A percentile compares a stretch with the other conserved stretches of the same genome.
Conservation (phyloP, 371 early-diverging fungal species). For the Saksenaea vasiformis region DNA sequence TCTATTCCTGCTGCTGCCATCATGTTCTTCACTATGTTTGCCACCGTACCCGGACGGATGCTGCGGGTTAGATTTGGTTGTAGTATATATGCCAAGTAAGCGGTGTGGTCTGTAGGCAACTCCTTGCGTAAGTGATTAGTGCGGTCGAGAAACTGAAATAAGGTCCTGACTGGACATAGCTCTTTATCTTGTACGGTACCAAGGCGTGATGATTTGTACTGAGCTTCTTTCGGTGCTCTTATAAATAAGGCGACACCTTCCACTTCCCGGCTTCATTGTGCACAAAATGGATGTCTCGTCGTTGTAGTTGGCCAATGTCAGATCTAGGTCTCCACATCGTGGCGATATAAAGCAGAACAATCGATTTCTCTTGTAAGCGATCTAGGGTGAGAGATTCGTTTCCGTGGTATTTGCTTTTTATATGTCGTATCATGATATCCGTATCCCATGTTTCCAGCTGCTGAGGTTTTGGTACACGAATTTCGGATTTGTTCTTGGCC, state of each 20-base stretch:
- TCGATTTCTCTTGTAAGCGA: slow-evolving; percentile 16
- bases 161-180: slow-evolving; percentile 11
- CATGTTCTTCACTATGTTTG: slow-evolving; percentile 4
- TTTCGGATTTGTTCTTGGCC: not conserved
- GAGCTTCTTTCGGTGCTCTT: slow-evolving; percentile 17
- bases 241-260: not conserved
- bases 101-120: not conserved
- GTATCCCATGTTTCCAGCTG: not conserved
- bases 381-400: not conserved
- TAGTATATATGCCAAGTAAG: not conserved
- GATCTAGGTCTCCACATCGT: slow-evolving; percentile 24
- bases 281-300: slow-evolving; percentile 9
- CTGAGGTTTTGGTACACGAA: not conserved
- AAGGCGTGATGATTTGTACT: slow-evolving; percentile 7
- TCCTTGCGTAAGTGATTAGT: not conserved
- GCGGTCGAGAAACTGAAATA: slow-evolving; percentile 5
- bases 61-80: not conserved
- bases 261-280: not conserved
- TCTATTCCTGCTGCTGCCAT: slow-evolving; percentile 5
- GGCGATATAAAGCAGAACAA: slow-evolving; percentile 10
- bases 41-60: not conserved
- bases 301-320: slow-evolving; percentile 21
- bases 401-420: not conserved
- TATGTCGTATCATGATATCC: not conserved
- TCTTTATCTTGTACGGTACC: not conserved